Conservation (phyloP, 441 rosid genomes). For the Syzygium syzygioides region DNA sequence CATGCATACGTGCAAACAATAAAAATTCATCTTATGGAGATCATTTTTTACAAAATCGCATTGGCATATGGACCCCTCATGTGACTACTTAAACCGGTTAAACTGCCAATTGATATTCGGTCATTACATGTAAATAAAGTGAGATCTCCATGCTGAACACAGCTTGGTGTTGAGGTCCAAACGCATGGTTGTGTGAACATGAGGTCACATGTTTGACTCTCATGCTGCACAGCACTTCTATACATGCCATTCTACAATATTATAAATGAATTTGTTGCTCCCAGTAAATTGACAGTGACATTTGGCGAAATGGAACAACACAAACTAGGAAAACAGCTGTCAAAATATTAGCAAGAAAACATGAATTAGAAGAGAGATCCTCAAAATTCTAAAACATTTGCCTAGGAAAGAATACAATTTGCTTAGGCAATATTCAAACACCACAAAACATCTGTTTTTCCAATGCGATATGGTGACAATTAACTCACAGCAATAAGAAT, state of each 20-base stretch:
- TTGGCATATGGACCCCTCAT: neutral
- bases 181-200: neutral
- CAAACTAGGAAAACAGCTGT: neutral
- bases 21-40: neutral
- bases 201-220: neutral
- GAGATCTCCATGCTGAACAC: neutral
- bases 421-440: neutral
- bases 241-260: neutral
- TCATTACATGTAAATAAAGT: neutral
- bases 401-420: neutral
- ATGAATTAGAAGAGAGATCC: neutral
- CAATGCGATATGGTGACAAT: neutral
- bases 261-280: neutral
- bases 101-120: neutral
- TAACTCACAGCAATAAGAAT: neutral
- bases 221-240: neutral
- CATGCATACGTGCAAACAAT: neutral
- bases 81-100: neutral
- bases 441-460: neutral
- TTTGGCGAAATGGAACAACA: neutral
- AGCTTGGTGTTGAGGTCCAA: neutral
- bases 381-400: neutral
- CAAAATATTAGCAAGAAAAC: neutral
- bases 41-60: neutral
- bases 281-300: neutral